These are phyloP conservation scores for Agastache rugosa DNA, from an alignment of 257 asterid genomes.

Conservation along the genomic window DNA sequence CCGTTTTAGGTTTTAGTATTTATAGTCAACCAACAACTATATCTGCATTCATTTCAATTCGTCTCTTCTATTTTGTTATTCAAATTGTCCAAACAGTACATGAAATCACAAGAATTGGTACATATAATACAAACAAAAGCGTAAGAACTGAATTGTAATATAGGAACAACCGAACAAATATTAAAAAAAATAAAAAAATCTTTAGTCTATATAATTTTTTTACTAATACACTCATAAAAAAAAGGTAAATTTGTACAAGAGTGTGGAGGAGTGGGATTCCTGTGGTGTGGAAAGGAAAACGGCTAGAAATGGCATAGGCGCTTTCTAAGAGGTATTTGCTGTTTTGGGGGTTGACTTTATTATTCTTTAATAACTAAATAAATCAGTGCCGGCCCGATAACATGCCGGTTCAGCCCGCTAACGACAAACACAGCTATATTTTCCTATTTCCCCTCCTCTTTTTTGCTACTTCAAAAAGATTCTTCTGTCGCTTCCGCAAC, in stretches of 20 bases:
- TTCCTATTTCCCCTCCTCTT: constrained; percentile 22
- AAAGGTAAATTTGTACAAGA: too few species aligned
- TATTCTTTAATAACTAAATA: background rate
- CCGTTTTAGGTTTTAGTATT: too few species aligned
- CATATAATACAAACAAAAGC: too few species aligned
- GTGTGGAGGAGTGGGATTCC: background rate
- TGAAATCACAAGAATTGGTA: too few species aligned
- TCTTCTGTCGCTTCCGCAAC: constrained; percentile 16
- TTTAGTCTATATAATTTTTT: too few species aligned
- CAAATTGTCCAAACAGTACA: background rate
- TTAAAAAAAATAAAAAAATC: too few species aligned
- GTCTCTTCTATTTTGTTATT: background rate
- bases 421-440: constrained; percentile 27
- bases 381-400: constrained; percentile 33
- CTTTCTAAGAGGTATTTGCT: constrained; percentile 17
- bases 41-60: background rate
- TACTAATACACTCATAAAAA: too few species aligned
- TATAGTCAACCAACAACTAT: background rate
- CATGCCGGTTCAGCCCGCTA: constrained; percentile 14
- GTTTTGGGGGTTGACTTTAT: constrained; percentile 38
- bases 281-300: background rate
- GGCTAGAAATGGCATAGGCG: constrained; percentile 29
- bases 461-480: constrained; percentile 32
- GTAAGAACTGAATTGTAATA: too few species aligned
- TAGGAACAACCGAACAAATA: too few species aligned